Base-by-base conservation (phyloP, 1,284 basidiomycete species). In the Tilletia setariae region DNA sequence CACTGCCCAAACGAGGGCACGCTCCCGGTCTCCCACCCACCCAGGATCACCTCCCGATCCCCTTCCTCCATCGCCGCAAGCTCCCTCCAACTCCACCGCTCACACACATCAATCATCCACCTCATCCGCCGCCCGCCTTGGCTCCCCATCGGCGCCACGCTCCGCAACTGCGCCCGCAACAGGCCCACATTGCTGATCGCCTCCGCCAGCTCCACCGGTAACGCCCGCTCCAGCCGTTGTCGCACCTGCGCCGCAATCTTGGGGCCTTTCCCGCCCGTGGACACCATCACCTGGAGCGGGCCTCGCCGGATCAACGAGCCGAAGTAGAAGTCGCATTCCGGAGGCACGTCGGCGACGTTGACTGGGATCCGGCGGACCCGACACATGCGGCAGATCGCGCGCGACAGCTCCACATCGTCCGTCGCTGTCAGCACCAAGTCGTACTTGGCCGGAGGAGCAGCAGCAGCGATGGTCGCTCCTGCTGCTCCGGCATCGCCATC, bases 381-480 rank as follows among this genome's bases (percentile, higher is more conserved):
- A 78, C 91, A 91, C 74, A 90, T 85, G 15, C 86, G 82, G 79
- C 89, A 92, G 66, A 98, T 93, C 42, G 75, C 64, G 84, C 84
- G 88, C 49, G 89, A 92, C 66, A 89, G 85, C 0, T 86, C 85
- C 67, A 89, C 88, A 82, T 96, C 90, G 85, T 98, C 94, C 64
- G 98, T 90, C 15, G 95, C 95, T 1, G 93, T 95, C 66, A 98
- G 88, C 62, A 96, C 92, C 90, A 98, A 91, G 83, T 94, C 91
- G 74, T 88, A 88, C 32, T 25, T 30, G 15, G 19, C 28, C 35
- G 13, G 35, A 11, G 7, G 30, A 6, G 16, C 19, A 21, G 4
- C 32, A 23, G 13, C 7, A 32, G 61, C 16, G 9, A 35, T 1
- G 19, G 11, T 9, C 7, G 35, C 23, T 4, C 19, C 16, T 19